These are phyloP conservation scores for Tuber calosporum DNA, from an alignment of 495 filamentous ascomycete genomes.

Conservation along the genomic window DNA sequence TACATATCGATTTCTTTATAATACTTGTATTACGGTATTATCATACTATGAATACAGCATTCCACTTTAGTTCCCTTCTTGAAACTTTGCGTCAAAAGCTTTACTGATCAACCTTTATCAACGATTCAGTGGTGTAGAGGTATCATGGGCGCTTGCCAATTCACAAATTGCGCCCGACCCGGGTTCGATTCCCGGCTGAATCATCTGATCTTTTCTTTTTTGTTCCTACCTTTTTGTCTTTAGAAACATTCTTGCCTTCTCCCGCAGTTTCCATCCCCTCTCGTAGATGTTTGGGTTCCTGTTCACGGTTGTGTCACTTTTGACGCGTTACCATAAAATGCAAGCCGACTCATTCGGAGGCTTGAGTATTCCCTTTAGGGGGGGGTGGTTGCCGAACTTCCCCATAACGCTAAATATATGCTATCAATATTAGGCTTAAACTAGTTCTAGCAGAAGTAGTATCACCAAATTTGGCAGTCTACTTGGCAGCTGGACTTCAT, in stretches of 20 bases:
- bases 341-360: not conserved
- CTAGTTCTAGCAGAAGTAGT: not conserved
- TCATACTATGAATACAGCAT: no score
- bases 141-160: constrained; percentile 40
- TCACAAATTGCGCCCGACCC: constrained; percentile 34
- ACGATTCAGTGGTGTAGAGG: constrained; percentile 40
- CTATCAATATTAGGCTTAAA: not conserved
- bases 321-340: not conserved
- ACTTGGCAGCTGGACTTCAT: not conserved
- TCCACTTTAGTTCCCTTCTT: no score
- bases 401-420: no score
- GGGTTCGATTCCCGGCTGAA: constrained; percentile 40
- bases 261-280: no score
- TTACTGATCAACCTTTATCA: not conserved
- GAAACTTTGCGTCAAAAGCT: not conserved
- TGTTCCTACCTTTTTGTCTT: not conserved
- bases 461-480: not conserved
- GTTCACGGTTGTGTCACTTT: not conserved
- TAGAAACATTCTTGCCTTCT: no score
- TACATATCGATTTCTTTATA: no score
- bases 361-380: not conserved
- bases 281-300: no score
- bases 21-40: no score
- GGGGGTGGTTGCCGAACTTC: not conserved
- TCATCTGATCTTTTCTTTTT: constrained; percentile 7